phyloP scores from a whole-genome alignment of 768 basidiomycete species.

The Pilatotrama ljubarskyi region DNA sequence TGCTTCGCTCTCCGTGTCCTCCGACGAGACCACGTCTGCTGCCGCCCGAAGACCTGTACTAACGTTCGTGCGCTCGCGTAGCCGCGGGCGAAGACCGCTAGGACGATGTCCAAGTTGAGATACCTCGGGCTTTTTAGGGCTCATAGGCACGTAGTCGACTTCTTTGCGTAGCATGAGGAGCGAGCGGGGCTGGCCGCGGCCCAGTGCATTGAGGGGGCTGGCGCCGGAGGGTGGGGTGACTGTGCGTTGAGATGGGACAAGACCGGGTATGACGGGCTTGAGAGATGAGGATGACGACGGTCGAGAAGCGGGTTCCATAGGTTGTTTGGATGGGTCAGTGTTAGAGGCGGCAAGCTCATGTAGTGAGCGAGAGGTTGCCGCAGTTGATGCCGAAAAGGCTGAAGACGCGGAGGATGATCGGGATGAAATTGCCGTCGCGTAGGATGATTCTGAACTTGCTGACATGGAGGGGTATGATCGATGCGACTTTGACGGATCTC shows the following conservation, averaged over 20 bases:
- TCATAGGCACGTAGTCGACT: constrained; percentile 71
- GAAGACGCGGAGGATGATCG: constrained; percentile 20
- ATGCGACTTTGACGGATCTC: constrained; percentile 33
- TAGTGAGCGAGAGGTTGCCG: constrained; percentile 18
- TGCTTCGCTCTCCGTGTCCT: constrained; percentile 18
- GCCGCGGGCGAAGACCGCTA: constrained; percentile 18
- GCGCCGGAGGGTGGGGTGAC: constrained; percentile 21
- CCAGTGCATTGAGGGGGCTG: constrained; percentile 18
- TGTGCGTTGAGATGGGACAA: constrained; percentile 20
- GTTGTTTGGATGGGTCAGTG: not conserved
- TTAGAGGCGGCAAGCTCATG: constrained; percentile 23
- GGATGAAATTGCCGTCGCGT: constrained; percentile 9
- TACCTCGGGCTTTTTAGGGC: constrained; percentile 58
- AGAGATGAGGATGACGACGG: not conserved
- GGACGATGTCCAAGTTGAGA: constrained; percentile 35
- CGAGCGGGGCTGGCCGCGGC: constrained; percentile 42
- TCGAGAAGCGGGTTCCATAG: constrained; percentile 17
- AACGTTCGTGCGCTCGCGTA: constrained; percentile 12
- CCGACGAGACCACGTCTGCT: constrained; percentile 9
- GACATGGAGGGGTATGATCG: constrained; percentile 21
- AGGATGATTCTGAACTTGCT: constrained; percentile 4
- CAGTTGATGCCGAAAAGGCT: constrained; percentile 20
- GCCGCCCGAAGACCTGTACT: constrained; percentile 4
- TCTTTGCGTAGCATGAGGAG: constrained; percentile 71
- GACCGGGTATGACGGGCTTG: constrained; percentile 14